Evolutionary conservation across 768 basidiomycete species (phyloP).

Genomic region (Coprinopsis strossmayeri): DNA sequence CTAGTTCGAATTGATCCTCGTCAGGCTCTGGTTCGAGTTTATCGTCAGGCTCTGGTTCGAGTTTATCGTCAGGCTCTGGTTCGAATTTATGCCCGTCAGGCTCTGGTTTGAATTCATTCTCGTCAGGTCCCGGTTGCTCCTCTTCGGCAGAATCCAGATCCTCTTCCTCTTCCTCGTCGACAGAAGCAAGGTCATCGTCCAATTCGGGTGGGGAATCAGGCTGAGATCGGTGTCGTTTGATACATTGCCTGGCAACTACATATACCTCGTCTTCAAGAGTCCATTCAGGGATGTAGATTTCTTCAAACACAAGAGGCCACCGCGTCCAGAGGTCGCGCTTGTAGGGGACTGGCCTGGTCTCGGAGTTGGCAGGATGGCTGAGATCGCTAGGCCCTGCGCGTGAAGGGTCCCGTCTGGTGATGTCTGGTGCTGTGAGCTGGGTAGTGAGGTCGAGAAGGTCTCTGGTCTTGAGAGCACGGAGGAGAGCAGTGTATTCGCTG

Average conservation of each 20-base stretch:
- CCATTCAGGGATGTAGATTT: slow-evolving; percentile 67
- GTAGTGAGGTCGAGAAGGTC: slow-evolving; percentile 8
- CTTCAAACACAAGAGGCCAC: slow-evolving; percentile 63
- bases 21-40: too few species aligned
- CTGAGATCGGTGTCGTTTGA: slow-evolving; percentile 11
- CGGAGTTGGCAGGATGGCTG: background rate
- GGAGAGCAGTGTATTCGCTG: slow-evolving; percentile 12
- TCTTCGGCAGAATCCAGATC: too few species aligned
- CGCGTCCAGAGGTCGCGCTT: slow-evolving; percentile 59
- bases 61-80: too few species aligned
- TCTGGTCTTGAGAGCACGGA: slow-evolving; percentile 10
- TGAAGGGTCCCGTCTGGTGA: slow-evolving; percentile 7
- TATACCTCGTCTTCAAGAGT: slow-evolving; percentile 61
- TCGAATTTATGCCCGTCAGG: too few species aligned
- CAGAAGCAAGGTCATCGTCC: background rate
- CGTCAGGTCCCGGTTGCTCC: too few species aligned
- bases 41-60: too few species aligned
- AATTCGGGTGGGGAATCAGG: too few species aligned
- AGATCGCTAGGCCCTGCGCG: background rate
- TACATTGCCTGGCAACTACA: slow-evolving; percentile 24
- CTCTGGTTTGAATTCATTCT: too few species aligned
- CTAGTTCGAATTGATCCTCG: too few species aligned
- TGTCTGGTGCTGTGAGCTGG: too few species aligned
- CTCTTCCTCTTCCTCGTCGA: background rate
- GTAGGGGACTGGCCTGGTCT: background rate